These are phyloP conservation scores for Aspergillus proliferans DNA, from an alignment of 2,329 filamentous ascomycete genomes.

Conservation along the genomic window DNA sequence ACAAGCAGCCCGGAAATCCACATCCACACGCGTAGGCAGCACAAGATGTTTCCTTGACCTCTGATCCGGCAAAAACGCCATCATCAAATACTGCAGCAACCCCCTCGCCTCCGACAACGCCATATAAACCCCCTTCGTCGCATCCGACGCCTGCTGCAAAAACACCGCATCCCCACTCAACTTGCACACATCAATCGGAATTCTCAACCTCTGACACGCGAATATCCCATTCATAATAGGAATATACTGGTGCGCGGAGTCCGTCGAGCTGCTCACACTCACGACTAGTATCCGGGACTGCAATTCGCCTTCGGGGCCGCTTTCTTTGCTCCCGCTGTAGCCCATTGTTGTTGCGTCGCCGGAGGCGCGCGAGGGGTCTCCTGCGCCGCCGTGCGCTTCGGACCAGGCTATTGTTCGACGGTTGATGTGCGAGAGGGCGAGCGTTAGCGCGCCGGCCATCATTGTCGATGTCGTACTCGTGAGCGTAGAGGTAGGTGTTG, in stretches of 20 bases:
- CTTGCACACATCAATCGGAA: slow-evolving; percentile 88
- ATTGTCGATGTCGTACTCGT: slow-evolving; percentile 66
- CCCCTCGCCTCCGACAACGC: slow-evolving; percentile 59
- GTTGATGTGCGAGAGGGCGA: slow-evolving; percentile 86
- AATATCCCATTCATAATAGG: slow-evolving; percentile 98
- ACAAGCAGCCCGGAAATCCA: slow-evolving; percentile 96
- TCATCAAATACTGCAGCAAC: slow-evolving; percentile 88
- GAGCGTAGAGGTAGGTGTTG: slow-evolving; percentile 60
- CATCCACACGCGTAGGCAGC: slow-evolving; percentile 71
- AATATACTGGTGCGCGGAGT: slow-evolving; percentile 85
- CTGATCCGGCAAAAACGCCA: slow-evolving; percentile 76
- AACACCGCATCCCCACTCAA: slow-evolving; percentile 83
- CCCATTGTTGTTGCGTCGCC: slow-evolving; percentile 32
- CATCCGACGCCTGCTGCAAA: slow-evolving; percentile 80
- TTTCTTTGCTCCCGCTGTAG: slow-evolving; percentile 16
- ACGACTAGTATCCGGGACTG: slow-evolving; percentile 82
- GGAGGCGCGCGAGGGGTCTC: slow-evolving; percentile 26
- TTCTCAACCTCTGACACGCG: slow-evolving; percentile 77
- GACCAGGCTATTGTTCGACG: slow-evolving; percentile 64
- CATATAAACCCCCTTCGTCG: slow-evolving; percentile 65
- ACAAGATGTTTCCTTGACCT: slow-evolving; percentile 61
- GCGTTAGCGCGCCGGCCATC: slow-evolving; percentile 82
- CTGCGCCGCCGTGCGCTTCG: slow-evolving; percentile 47
- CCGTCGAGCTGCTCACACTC: slow-evolving; percentile 83
- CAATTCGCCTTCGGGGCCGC: slow-evolving; percentile 40